Evolutionary conservation across 2,329 filamentous ascomycete species (phyloP).

Genomic region (Aureobasidium sp.): DNA sequence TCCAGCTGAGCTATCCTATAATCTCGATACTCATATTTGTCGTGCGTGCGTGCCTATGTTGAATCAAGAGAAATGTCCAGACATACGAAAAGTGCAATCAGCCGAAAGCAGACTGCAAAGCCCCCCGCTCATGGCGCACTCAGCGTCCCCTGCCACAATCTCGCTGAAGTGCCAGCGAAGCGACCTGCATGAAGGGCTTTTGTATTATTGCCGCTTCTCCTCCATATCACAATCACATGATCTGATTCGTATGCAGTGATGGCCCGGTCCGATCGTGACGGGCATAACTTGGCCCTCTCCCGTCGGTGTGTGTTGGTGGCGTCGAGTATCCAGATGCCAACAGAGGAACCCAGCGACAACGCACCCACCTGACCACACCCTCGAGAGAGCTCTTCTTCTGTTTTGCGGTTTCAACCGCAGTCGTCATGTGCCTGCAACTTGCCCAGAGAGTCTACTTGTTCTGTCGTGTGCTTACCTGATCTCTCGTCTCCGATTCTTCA

Average conservation of each 20-base stretch:
- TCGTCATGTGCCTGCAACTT: conserved; percentile 14
- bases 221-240: conserved; percentile 13
- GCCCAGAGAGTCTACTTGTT: not conserved
- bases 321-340: conserved; percentile 7
- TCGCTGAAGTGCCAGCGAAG: conserved; percentile 8
- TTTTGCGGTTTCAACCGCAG: not conserved
- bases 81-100: not conserved
- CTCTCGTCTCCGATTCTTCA: not conserved
- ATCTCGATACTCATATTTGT: not conserved
- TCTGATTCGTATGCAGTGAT: conserved; percentile 6
- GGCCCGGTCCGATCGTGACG: conserved; percentile 10
- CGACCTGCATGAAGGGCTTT: conserved; percentile 8
- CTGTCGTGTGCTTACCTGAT: conserved; percentile 3
- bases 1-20: not conserved
- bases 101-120: not conserved
- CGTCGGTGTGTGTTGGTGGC: conserved; percentile 7
- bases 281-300: not conserved
- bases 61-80: not conserved
- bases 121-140: conserved; percentile 1
- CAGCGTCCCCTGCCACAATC: conserved; percentile 5
- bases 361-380: conserved; percentile 14
- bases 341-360: conserved; percentile 3
- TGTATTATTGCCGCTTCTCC: not conserved
- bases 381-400: not conserved
- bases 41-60: not conserved